Conservation (phyloP, 768 basidiomycete species). For the Jaapia argillacea region DNA sequence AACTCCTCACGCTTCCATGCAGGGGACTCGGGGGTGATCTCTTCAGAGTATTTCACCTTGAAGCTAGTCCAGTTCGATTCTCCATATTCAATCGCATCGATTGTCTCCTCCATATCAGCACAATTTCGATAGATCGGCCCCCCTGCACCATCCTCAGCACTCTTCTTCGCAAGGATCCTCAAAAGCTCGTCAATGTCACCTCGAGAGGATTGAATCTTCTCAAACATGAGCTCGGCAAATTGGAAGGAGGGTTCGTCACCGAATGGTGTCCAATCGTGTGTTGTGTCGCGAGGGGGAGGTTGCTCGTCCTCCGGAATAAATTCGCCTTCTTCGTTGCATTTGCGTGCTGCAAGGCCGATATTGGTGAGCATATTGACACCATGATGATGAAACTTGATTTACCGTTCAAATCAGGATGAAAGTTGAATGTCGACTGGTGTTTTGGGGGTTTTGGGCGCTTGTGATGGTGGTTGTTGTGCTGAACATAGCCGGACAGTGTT, state of each 20-base stretch:
- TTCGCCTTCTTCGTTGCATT: too few relatives aligned
- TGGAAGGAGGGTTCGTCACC: not conserved
- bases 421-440: too few relatives aligned
- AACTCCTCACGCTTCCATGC: not conserved
- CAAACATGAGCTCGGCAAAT: not conserved
- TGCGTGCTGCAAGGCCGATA: too few relatives aligned
- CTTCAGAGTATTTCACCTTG: not conserved
- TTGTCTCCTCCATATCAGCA: not conserved
- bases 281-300: too few relatives aligned
- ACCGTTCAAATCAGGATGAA: too few relatives aligned
- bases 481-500: too few relatives aligned
- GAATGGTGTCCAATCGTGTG: constrained; percentile 1
- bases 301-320: too few relatives aligned
- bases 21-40: not conserved
- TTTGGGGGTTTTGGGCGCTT: too few relatives aligned
- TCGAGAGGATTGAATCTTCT: not conserved
- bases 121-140: not conserved
- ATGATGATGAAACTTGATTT: too few relatives aligned
- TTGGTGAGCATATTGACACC: too few relatives aligned
- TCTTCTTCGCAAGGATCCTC: constrained; percentile 1
- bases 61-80: not conserved
- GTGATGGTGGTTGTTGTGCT: too few relatives aligned
- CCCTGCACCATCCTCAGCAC: not conserved
- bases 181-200: not conserved
- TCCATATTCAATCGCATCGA: not conserved